Evolutionary conservation across 208 protist genomes (phyloP), one percentile per base, ranked within the genome.

Genomic region (Novymonas esmeraldas): DNA sequence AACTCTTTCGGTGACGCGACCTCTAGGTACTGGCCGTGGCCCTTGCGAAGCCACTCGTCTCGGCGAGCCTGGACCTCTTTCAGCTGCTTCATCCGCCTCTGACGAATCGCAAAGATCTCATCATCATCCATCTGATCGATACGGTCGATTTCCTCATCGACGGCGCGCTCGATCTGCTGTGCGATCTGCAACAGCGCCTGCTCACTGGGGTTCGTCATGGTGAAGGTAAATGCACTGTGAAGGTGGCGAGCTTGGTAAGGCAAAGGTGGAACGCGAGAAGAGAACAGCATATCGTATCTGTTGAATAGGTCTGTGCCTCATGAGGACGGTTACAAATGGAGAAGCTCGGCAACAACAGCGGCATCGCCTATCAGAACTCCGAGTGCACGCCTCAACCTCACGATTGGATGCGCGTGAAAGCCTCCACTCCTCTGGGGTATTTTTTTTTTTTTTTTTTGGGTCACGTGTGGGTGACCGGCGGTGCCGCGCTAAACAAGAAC

Each of bases 101-200:
- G 73, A 18, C 94, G 88, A 63, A 98, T 82, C 0, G 61, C 70
- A 29, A 78, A 49, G 18, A 98, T 51, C 41, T 97, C 92, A 14
- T 97, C 92, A 51, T 98, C 94, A 61, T 98, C 92, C 85, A 98
- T 85, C 49, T 90, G 79, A 56, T 98, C 91, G 55, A 97, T 52
- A 31, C 73, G 76, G 29, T 91, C 82, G 34, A 96, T 70, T 59
- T 95, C 84, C 73, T 93, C 83, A 67, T 97, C 92, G 31, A 97
- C 76, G 22, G 86, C 87, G 2, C 86, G 79, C 51, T 97, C 92
- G 46, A 97, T 94, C 58, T 76, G 81, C 71, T 94, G 62, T 46
- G 92, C 92, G 20, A 94, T 85, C 41, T 84, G 77, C 52, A 95
- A 68, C 49, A 95, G 31, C 28, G 79, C 75, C 61, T 97, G 70